Conservation (phyloP, 306 rosid species). For the Cucurbita pepo region DNA sequence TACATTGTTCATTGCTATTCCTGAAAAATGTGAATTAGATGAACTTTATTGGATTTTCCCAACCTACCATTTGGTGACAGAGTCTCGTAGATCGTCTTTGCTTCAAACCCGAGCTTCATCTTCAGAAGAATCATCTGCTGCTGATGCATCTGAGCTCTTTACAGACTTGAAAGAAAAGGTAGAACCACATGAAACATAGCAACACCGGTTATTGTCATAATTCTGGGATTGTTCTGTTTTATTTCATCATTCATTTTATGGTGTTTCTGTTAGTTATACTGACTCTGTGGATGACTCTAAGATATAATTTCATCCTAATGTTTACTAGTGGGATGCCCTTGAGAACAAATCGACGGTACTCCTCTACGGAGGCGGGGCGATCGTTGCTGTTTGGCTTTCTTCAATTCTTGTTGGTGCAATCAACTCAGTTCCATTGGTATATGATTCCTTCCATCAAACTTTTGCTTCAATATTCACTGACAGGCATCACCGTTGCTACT, state of each 20-base stretch:
- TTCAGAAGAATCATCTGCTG: constrained; percentile 72
- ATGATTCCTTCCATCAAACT: constrained; percentile 4
- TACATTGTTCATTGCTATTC: neutral
- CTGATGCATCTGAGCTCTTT: constrained; percentile 51
- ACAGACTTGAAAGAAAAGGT: constrained; percentile 94
- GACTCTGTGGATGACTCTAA: neutral
- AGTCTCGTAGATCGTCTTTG: constrained; percentile 33
- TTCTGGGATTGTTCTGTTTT: neutral
- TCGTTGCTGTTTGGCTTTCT: constrained; percentile 82
- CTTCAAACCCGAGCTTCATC: constrained; percentile 59
- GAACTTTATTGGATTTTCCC: neutral
- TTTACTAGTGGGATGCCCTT: constrained; percentile 80
- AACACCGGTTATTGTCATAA: neutral
- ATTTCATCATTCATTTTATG: neutral
- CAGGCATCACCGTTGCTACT: neutral
- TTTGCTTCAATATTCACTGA: neutral
- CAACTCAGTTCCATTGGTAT: constrained; percentile 94
- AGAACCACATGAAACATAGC: neutral
- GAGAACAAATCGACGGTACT: constrained; percentile 94
- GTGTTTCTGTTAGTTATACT: constrained; percentile 1
- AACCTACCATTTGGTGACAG: constrained; percentile 13
- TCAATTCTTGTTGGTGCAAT: constrained; percentile 68
- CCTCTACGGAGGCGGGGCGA: constrained; percentile 86
- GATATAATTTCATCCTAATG: neutral
- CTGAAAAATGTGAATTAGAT: neutral